These are phyloP conservation scores for Diplogelasinospora grovesii DNA, from an alignment of 495 filamentous ascomycete genomes.

Conservation along the genomic window DNA sequence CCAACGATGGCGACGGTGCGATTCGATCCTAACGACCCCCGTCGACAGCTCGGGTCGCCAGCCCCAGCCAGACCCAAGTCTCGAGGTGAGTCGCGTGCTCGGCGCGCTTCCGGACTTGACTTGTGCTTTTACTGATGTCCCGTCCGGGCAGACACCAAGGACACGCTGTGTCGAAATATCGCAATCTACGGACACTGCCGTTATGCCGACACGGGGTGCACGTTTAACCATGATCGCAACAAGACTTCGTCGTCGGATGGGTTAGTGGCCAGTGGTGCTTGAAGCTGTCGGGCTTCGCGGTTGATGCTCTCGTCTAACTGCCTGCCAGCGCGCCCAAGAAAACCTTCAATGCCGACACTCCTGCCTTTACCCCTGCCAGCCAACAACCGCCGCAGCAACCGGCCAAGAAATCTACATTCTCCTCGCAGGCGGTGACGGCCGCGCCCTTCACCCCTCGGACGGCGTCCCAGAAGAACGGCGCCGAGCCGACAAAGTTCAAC, in stretches of 20 bases:
- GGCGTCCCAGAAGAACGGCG: constrained; percentile 26
- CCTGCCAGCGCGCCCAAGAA: constrained; percentile 55
- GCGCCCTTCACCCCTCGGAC: constrained; percentile 78
- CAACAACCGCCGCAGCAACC: constrained; percentile 15
- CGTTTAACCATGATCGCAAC: constrained; percentile 80
- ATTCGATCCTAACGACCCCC: constrained; percentile 35
- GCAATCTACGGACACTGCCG: constrained; percentile 91
- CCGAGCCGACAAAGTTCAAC: constrained; percentile 39
- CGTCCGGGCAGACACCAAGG: constrained; percentile 50
- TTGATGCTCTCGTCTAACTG: no score
- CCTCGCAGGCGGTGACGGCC: constrained; percentile 82
- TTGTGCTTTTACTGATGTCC: constrained; percentile 5
- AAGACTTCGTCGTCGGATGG: constrained; percentile 43
- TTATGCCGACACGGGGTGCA: constrained; percentile 84
- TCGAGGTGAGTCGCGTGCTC: constrained; percentile 33
- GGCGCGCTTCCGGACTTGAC: constrained; percentile 3
- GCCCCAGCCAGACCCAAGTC: constrained; percentile 45
- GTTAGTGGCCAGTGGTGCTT: no score
- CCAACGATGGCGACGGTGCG: constrained; percentile 37
- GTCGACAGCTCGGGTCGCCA: constrained; percentile 46
- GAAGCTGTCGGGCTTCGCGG: no score
- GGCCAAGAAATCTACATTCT: constrained; percentile 60
- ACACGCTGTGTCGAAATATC: constrained; percentile 87
- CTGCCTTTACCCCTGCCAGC: constrained; percentile 79
- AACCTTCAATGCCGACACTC: constrained; percentile 90